These are phyloP conservation scores for Aspergillus ostianus DNA, from an alignment of 495 filamentous ascomycete genomes.

Conservation along the genomic window DNA sequence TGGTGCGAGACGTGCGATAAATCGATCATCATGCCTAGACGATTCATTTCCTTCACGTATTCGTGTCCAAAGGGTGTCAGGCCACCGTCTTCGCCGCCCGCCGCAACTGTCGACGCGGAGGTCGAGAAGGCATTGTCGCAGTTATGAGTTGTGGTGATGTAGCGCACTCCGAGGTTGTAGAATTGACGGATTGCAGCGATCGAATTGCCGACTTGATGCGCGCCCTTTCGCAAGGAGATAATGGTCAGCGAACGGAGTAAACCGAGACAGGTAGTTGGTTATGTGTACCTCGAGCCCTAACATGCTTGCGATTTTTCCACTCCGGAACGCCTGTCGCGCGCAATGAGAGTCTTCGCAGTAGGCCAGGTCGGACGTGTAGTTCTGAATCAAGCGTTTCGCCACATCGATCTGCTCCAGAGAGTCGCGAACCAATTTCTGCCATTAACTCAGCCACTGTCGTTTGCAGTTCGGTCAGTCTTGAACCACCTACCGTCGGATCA, in stretches of 20 bases:
- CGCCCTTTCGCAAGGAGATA: background rate
- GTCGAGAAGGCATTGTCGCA: slow-evolving; percentile 33
- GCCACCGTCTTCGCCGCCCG: background rate
- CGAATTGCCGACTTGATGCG: slow-evolving; percentile 30
- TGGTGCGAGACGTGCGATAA: slow-evolving; percentile 65
- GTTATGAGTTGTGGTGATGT: slow-evolving; percentile 38
- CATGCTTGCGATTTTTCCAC: slow-evolving; percentile 24
- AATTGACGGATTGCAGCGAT: slow-evolving; percentile 32
- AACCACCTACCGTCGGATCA: background rate
- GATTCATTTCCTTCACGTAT: slow-evolving; percentile 65
- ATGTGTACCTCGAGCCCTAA: slow-evolving; percentile 21
- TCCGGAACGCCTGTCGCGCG: slow-evolving; percentile 8
- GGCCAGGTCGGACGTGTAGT: slow-evolving; percentile 18
- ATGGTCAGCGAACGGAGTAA: background rate
- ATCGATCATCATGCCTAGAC: slow-evolving; percentile 77
- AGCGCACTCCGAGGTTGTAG: slow-evolving; percentile 34
- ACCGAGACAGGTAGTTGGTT: background rate
- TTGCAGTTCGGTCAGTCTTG: background rate
- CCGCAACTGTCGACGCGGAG: slow-evolving; percentile 1
- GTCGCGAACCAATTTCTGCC: slow-evolving; percentile 12
- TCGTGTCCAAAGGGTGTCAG: slow-evolving; percentile 15
- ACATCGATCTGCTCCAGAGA: slow-evolving; percentile 41
- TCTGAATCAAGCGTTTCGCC: slow-evolving; percentile 25
- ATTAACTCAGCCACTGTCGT: slow-evolving; percentile 5
- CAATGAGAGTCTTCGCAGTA: background rate